Evolutionary conservation across 257 asterid genomes (phyloP), one percentile per base, ranked within the genome.

Genomic region (Agastache rugosa): DNA sequence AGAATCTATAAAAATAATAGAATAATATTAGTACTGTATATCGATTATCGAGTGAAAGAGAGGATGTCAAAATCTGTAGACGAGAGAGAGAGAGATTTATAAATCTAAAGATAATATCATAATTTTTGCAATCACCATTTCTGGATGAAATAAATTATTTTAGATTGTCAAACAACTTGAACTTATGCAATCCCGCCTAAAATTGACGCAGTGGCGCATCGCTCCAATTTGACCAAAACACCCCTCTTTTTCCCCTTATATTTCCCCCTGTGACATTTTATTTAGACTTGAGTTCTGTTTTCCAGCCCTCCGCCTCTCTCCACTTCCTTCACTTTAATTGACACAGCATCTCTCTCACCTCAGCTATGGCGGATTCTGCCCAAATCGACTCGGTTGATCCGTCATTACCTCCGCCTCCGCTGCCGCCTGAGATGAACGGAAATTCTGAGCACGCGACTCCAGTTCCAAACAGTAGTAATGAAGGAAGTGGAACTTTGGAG

Each of bases 331-430:
- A 35, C 39, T 50, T 0, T 47, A 25, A 22, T n/a, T 35, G 63
- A 19, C 15, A 14, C 74, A 41, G 55, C 55, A 27, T 8, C 41
- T 6, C 42, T 67, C 56, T 15, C 27, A 58, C 37, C 25, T 45
- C 71, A 25, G 63, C 80, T 65, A 74, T 77, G 79, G 82, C 81
- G 82, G 88, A 75, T 55, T 25, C 31, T 69, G 53, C 44, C 54
- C 60, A 60, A 14, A 15, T 41, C 60, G 70, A 58, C 51, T 23
- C 74, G 17, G 72, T 35, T 15, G 63, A 62, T 50, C 51, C 75
- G 39, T 69, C 72, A n/a, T 39, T n/a, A 16, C 25, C 64, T 48
- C 77, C 80, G 42, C 68, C 53, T 47, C 10, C 67, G 41, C 29
- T 19, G 44, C 75, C 71, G 53, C 44, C 66, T 39, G 77, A 42